Evolutionary conservation across 2,329 filamentous ascomycete genomes (phyloP).

Genomic region (Curvularia sp.): DNA sequence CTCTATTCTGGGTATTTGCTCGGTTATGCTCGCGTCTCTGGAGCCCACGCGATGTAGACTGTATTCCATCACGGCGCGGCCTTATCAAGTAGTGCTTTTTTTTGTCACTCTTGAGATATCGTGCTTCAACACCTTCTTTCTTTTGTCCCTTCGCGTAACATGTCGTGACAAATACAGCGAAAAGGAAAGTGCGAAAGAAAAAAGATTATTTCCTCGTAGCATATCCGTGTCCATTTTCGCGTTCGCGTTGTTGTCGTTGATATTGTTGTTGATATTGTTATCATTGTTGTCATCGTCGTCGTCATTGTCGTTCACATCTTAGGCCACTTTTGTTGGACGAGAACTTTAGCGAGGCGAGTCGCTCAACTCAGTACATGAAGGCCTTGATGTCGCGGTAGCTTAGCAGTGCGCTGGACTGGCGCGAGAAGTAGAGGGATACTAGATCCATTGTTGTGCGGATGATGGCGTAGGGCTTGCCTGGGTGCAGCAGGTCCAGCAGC

Average conservation of each 20-base stretch:
- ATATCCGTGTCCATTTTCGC: too few relatives aligned
- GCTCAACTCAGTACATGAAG: constrained; percentile 9
- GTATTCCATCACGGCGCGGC: background rate
- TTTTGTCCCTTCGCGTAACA: background rate
- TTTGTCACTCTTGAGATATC: too few relatives aligned
- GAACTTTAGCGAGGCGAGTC: background rate
- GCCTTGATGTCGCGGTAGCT: constrained; percentile 28
- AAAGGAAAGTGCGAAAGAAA: too few relatives aligned
- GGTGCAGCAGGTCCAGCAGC: constrained; percentile 42
- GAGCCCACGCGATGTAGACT: too few relatives aligned
- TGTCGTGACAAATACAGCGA: background rate
- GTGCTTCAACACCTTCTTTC: background rate
- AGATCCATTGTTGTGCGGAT: constrained; percentile 31
- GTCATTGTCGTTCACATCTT: too few relatives aligned
- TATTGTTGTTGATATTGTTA: too few relatives aligned
- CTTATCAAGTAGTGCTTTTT: too few relatives aligned
- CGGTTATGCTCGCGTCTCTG: too few relatives aligned
- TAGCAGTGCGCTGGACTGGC: constrained; percentile 28
- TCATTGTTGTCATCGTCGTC: background rate
- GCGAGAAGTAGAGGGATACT: constrained; percentile 15
- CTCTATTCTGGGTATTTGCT: too few relatives aligned
- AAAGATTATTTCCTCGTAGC: too few relatives aligned
- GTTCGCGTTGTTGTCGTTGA: background rate
- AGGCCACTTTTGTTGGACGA: background rate
- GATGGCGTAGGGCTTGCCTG: constrained; percentile 36